A percentile compares a stretch with the other conserved stretches of the same genome.
These are phyloP conservation scores for Hymenoscyphus fructigenus DNA, from an alignment of 2,329 filamentous ascomycete species.

Conservation along the genomic window DNA sequence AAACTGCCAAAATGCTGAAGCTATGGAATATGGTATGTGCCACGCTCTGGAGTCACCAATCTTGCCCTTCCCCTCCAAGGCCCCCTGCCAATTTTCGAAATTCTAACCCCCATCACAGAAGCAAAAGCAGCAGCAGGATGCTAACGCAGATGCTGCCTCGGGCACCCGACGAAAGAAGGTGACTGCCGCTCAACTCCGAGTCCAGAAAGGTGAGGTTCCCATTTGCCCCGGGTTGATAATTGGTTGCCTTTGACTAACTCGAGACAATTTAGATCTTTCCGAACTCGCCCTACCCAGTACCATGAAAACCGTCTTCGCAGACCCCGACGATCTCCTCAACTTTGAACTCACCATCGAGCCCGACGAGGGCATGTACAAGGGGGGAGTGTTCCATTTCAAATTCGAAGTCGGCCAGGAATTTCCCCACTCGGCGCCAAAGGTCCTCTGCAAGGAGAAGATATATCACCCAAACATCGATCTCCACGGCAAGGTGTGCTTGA, in stretches of 20 bases:
- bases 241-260: neutral
- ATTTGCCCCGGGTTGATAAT: neutral
- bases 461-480: slow-evolving; percentile 99
- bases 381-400: slow-evolving; percentile 81
- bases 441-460: slow-evolving; percentile 96
- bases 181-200: slow-evolving; percentile 89
- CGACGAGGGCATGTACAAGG: slow-evolving; percentile 86
- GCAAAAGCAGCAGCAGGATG: slow-evolving; percentile 94
- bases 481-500: slow-evolving; percentile 96
- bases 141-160: slow-evolving; percentile 71
- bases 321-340: slow-evolving; percentile 83
- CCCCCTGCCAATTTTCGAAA: slow-evolving; percentile 14
- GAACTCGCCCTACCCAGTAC: slow-evolving; percentile 76
- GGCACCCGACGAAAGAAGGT: slow-evolving; percentile 97
- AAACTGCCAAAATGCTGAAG: slow-evolving; percentile 77
- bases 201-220: slow-evolving; percentile 75
- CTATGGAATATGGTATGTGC: slow-evolving; percentile 94
- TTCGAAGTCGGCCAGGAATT: slow-evolving; percentile 95
- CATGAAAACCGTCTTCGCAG: slow-evolving; percentile 78
- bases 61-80: neutral
- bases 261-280: slow-evolving; percentile 62
- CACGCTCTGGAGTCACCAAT: neutral
- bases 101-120: slow-evolving; percentile 54
- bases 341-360: slow-evolving; percentile 80
- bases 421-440: slow-evolving; percentile 95